These are phyloP conservation scores for Hypoxylon perforatum DNA, from an alignment of 495 filamentous ascomycete species.

Conservation along the genomic window DNA sequence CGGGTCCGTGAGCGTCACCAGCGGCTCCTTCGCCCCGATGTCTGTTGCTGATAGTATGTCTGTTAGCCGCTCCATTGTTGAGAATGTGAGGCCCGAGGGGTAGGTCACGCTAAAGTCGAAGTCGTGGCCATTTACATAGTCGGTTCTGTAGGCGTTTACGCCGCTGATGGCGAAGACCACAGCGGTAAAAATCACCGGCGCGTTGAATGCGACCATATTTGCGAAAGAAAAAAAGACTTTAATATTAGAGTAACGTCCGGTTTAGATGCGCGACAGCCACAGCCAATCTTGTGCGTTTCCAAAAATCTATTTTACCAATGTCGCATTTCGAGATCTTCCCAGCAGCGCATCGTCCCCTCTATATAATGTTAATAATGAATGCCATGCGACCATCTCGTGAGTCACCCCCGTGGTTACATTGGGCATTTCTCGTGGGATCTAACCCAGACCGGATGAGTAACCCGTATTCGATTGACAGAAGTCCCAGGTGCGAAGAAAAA, in stretches of 20 bases:
- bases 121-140: constrained; percentile 18
- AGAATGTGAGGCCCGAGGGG: constrained; percentile 11
- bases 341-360: background rate
- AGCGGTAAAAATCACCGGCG: background rate
- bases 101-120: constrained; percentile 28
- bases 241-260: too few relatives aligned
- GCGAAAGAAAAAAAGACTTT: too few relatives aligned
- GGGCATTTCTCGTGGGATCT: background rate
- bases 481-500: background rate
- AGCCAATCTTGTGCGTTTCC: background rate
- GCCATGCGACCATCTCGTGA: constrained; percentile 1
- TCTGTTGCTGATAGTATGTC: background rate
- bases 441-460: too few relatives aligned
- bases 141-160: background rate
- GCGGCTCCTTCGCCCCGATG: background rate
- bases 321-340: background rate
- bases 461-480: too few relatives aligned
- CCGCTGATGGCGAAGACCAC: constrained; percentile 1
- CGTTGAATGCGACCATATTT: constrained; percentile 2
- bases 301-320: background rate
- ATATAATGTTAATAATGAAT: background rate
- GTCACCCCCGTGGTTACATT: constrained; percentile 7
- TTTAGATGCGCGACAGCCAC: background rate
- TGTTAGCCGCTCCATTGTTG: constrained; percentile 1
- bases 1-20: constrained; percentile 2